Evolutionary conservation across 495 filamentous ascomycete genomes (phyloP).

Genomic region (Lasiosphaeriaceae sp.): DNA sequence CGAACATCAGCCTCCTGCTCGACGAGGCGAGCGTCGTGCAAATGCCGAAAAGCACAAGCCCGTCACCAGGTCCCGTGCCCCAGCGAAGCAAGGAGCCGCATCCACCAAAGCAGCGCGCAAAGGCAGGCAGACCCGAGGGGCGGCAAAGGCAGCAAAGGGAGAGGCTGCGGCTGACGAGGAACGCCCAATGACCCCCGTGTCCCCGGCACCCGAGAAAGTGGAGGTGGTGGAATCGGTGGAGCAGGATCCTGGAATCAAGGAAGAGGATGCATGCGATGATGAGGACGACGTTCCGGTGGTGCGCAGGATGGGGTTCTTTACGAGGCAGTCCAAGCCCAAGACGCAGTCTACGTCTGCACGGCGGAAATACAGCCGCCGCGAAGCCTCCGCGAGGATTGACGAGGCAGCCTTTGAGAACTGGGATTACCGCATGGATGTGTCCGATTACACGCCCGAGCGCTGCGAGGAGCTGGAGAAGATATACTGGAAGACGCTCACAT

Average conservation of each 20-base stretch:
- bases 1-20: conserved; percentile 94
- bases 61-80: conserved; percentile 23
- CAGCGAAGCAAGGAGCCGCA: conserved; percentile 23
- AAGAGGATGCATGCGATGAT: conserved; percentile 44
- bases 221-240: conserved; percentile 45
- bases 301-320: conserved; percentile 39
- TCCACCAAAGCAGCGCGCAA: conserved; percentile 32
- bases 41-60: conserved; percentile 59
- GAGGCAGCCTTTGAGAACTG: conserved; percentile 84
- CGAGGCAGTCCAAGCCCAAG: conserved; percentile 44
- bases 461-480: conserved; percentile 89
- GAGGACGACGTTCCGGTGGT: conserved; percentile 32
- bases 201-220: conserved; percentile 41
- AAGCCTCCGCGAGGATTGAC: conserved; percentile 68
- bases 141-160: conserved; percentile 25
- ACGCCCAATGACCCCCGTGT: conserved; percentile 53
- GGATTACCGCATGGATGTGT: conserved; percentile 78
- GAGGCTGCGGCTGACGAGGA: conserved; percentile 36
- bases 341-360: conserved; percentile 57
- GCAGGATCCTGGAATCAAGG: conserved; percentile 36
- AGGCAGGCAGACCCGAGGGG: conserved; percentile 21
- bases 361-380: conserved; percentile 75
- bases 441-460: conserved; percentile 83
- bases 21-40: conserved; percentile 81
- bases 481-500: conserved; percentile 96